These are phyloP conservation scores for Dichotomocladium elegans DNA, from an alignment of 371 early-diverging fungal genomes.

Conservation along the genomic window DNA sequence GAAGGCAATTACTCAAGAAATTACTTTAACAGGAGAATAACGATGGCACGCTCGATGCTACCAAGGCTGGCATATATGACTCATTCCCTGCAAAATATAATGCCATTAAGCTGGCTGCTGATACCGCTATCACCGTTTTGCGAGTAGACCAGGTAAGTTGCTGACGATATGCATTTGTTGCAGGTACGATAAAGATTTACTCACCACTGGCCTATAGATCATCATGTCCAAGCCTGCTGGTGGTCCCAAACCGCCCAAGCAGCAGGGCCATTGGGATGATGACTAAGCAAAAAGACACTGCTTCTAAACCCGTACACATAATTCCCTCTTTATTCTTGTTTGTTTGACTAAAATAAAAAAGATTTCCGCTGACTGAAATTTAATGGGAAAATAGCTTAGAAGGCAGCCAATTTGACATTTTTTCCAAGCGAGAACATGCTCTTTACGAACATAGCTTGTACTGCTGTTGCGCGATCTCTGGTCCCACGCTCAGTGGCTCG, in stretches of 20 bases:
- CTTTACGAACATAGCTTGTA: neutral
- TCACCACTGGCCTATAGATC: conserved; percentile 48
- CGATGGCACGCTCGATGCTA: conserved; percentile 78
- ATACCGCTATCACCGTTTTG: conserved; percentile 92
- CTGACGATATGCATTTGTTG: neutral
- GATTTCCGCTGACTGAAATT: no score
- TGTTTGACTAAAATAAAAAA: no score
- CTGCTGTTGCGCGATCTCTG: neutral
- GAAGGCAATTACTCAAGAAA: conserved; percentile 4
- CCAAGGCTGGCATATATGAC: conserved; percentile 76
- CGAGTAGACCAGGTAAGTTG: conserved; percentile 86
- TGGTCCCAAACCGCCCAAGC: conserved; percentile 91
- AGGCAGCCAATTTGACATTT: neutral
- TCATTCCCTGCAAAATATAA: conserved; percentile 77
- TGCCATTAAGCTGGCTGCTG: conserved; percentile 87
- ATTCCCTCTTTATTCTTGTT: no score
- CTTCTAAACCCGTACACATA: no score
- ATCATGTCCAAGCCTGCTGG: conserved; percentile 98
- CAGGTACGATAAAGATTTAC: no score
- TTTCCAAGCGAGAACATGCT: neutral
- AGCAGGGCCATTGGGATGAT: conserved; percentile 90
- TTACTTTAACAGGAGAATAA: conserved; percentile 51
- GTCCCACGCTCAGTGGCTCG: neutral
- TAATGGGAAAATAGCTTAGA: neutral
- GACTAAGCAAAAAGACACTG: conserved; percentile 47